Percentiles rank a stretch among this genome's conserved stretches.
These are phyloP conservation scores for Coniochaeta pulveracea DNA, from an alignment of 2,329 filamentous ascomycete species.

Conservation along the genomic window DNA sequence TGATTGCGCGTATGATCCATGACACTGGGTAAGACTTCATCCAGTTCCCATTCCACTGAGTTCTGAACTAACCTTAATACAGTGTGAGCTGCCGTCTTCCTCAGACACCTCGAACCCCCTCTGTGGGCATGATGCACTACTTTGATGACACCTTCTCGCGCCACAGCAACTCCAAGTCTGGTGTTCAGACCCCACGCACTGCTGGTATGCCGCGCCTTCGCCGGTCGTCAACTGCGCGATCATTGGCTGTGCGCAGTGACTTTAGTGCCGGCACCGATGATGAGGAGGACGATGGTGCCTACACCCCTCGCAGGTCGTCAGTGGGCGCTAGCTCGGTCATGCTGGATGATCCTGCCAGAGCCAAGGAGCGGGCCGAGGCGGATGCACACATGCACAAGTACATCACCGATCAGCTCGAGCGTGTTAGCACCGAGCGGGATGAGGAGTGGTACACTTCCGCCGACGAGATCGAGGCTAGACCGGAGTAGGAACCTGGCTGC, in stretches of 20 bases:
- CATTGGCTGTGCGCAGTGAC: conserved; percentile 75
- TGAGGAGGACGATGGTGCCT: conserved; percentile 18
- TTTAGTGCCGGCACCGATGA: conserved; percentile 43
- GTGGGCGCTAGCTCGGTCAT: conserved; percentile 28
- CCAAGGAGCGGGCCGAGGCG: conserved; percentile 38
- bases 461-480: conserved; percentile 36
- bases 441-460: conserved; percentile 24
- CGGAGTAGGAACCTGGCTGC: conserved; percentile 3
- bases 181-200: conserved; percentile 22
- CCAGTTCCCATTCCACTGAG: neutral
- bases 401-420: conserved; percentile 68
- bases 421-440: conserved; percentile 49
- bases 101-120: conserved; percentile 83
- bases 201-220: conserved; percentile 46
- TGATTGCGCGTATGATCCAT: conserved; percentile 95
- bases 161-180: conserved; percentile 22
- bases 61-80: conserved; percentile 25
- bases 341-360: conserved; percentile 39
- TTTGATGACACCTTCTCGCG: conserved; percentile 82
- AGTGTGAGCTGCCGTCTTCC: conserved; percentile 84
- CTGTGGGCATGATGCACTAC: conserved; percentile 77
- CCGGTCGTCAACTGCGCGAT: conserved; percentile 71
- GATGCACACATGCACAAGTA: conserved; percentile 70
- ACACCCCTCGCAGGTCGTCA: conserved; percentile 21
- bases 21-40: conserved; percentile 70